A percentile compares a stretch with the other conserved stretches of the same genome.
Conservation (phyloP, 2,329 filamentous ascomycete species). For the Rhytidhysteron rufulum region DNA sequence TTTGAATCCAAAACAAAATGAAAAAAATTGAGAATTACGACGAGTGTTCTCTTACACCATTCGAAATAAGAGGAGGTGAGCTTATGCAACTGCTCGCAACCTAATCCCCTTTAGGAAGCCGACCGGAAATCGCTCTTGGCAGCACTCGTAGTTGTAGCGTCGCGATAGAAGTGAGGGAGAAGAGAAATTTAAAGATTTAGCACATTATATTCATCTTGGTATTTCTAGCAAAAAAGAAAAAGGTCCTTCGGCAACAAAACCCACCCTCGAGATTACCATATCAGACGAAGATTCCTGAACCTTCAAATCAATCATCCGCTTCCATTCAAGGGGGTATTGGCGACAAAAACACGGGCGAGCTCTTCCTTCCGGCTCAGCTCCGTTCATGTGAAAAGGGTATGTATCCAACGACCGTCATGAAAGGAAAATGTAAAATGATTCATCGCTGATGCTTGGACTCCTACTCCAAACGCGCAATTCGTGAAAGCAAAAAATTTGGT, state of each 20-base stretch:
- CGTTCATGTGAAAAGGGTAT: not conserved
- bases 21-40: too few species aligned
- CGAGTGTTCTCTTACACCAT: too few species aligned
- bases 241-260: too few species aligned
- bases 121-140: too few species aligned
- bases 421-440: slow-evolving; percentile 7
- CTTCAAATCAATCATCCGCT: not conserved
- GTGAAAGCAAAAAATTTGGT: not conserved
- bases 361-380: not conserved
- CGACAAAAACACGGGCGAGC: slow-evolving; percentile 12
- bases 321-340: slow-evolving; percentile 14
- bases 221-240: too few species aligned
- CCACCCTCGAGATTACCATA: too few species aligned
- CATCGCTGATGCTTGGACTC: slow-evolving; percentile 6
- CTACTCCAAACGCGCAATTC: not conserved
- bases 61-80: too few species aligned
- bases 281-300: slow-evolving; percentile 6
- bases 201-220: not conserved
- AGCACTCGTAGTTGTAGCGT: not conserved
- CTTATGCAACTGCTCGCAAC: too few species aligned
- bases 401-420: slow-evolving; percentile 2
- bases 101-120: too few species aligned
- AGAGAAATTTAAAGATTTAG: not conserved
- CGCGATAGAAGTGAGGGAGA: too few species aligned
- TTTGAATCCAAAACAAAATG: too few species aligned